phyloP scores from a whole-genome alignment of 495 filamentous ascomycete species.

The Evansstolkia leycettana region DNA sequence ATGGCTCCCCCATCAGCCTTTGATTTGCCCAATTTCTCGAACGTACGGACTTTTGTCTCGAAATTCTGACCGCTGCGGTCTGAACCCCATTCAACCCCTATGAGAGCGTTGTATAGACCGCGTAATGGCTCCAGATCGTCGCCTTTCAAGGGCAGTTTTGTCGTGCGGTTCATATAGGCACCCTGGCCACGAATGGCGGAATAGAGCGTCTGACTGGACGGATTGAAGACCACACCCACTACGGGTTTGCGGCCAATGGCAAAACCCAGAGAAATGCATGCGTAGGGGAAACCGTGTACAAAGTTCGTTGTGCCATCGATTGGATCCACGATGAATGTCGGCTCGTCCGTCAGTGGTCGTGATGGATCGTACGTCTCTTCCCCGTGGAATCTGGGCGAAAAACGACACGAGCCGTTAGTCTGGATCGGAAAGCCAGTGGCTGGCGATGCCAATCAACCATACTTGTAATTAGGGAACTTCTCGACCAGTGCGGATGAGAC shows the following conservation, averaged over 20 bases:
- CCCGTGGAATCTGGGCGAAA: conserved; percentile 48
- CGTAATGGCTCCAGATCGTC: conserved; percentile 37
- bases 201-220: conserved; percentile 56
- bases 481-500: conserved; percentile 49
- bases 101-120: conserved; percentile 47
- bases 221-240: conserved; percentile 80
- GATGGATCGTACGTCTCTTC: conserved; percentile 75
- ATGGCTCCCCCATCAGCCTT: conserved; percentile 64
- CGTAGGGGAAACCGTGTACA: conserved; percentile 67
- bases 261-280: conserved; percentile 75
- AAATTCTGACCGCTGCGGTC: conserved; percentile 66
- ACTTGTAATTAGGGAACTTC: conserved; percentile 55
- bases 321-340: conserved; percentile 83
- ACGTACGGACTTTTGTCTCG: conserved; percentile 58
- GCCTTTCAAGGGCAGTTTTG: conserved; percentile 43
- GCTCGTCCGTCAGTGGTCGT: conserved; percentile 46
- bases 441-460: too few species aligned
- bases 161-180: conserved; percentile 42
- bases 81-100: conserved; percentile 69
- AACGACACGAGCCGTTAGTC: background rate
- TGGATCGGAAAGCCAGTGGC: too few species aligned
- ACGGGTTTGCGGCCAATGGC: conserved; percentile 46
- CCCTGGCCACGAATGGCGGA: conserved; percentile 59
- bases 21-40: conserved; percentile 48
- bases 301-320: conserved; percentile 90